These are phyloP conservation scores for Pyrus hybrid DNA, from an alignment of 331 rosid species.

Conservation along the genomic window DNA sequence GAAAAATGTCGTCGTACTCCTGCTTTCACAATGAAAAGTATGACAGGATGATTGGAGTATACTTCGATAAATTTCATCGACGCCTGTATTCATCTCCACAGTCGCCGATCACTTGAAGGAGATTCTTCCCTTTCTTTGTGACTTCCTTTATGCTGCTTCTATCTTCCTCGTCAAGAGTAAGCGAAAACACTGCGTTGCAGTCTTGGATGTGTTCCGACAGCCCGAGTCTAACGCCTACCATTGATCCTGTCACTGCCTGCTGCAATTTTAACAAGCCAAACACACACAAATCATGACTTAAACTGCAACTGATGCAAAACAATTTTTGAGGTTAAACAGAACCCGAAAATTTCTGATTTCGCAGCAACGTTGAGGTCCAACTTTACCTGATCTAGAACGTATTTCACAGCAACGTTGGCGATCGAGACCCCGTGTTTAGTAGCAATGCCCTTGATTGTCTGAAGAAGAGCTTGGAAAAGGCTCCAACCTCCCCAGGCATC, in stretches of 20 bases:
- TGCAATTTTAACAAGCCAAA: constrained; percentile 24
- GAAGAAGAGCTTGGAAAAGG: constrained; percentile 72
- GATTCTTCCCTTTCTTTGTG: constrained; percentile 64
- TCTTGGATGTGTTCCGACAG: constrained; percentile 82
- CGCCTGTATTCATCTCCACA: constrained; percentile 98
- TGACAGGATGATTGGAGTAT: background rate
- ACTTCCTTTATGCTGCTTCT: constrained; percentile 65
- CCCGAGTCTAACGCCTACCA: constrained; percentile 93
- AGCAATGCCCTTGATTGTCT: constrained; percentile 69
- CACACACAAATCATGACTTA: background rate
- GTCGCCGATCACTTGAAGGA: constrained; percentile 81
- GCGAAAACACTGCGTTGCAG: constrained; percentile 60
- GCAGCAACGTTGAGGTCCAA: too few relatives aligned
- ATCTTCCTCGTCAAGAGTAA: constrained; percentile 80
- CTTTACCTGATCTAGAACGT: constrained; percentile 71
- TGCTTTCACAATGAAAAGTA: background rate
- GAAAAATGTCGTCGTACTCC: background rate
- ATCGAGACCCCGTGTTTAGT: constrained; percentile 74
- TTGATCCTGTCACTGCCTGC: constrained; percentile 83
- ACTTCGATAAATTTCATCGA: constrained; percentile 12
- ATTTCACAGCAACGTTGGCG: constrained; percentile 74
- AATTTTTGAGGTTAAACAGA: constrained; percentile 2
- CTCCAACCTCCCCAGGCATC: constrained; percentile 99
- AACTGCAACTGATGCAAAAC: background rate
- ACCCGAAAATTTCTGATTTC: constrained; percentile 9